Evolutionary conservation across 352 stramenopile species (phyloP), one percentile per base, ranked within the genome.

Genomic region (Phytophthora nicotianae): DNA sequence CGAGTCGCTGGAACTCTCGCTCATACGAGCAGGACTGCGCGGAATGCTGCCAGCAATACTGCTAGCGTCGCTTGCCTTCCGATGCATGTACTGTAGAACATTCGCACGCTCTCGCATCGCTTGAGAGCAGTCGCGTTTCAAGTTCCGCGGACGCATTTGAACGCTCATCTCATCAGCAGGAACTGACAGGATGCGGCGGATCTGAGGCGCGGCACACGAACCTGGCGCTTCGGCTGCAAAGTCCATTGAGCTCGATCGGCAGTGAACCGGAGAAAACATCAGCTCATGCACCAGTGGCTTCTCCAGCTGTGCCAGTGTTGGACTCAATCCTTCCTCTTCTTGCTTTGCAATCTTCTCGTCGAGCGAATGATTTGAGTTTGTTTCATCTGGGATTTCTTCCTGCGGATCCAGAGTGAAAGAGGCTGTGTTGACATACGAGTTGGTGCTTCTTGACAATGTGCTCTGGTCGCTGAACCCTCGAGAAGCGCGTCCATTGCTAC

Each of bases 81-180:
- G 83, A 14, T 93, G 82, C 64, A 96, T 81, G 58, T 96, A 96
- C 62, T 88, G 90, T 29, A 96, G 58, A 35, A 96, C 85, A n/a
- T 94, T 83, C 1, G 85, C 87, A 3, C 87, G 85, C 11, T 96
- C 87, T n/a, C 87, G 85, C 19, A 94, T 84, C 43, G 84, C 67
- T 27, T 85, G 79, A n/a, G 81, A 77, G 23, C 74, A 89, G 14
- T 93, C 83, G 19, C 65, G 65, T 23, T 74, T 72, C 9, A 45
- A 52, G 23, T 72, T 61, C 10, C 57, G 50, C n/a, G 62, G 58
- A 37, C 59, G 58, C 21, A 70, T 65, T 51, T 63, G 63, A 57
- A 46, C 23, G 24, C 33, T 38, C 1, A 16, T 29, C 3, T 75
- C 64, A 2, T 70, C 40, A 46, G 50, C 40, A 19, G 72, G 58